Evolutionary conservation across 441 rosid species (phyloP), one percentile per base, ranked within the genome.

Genomic region (Pelargonium fulgidum): DNA sequence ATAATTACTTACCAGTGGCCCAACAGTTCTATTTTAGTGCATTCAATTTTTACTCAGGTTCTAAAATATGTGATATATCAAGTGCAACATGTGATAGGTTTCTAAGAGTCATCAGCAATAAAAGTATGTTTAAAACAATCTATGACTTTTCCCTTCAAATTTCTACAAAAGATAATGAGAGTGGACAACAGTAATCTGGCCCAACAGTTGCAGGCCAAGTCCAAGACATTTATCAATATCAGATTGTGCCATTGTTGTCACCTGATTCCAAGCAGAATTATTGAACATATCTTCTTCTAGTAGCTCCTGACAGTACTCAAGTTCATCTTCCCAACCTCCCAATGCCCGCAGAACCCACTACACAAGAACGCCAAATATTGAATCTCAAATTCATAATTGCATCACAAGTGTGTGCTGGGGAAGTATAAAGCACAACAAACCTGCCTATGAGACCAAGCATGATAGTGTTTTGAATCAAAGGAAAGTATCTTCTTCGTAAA

Each of bases 251-350:
- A 14, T 29, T 3, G 36, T 29, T 0, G 59, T 56, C 84, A 85
- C 98, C 94, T 92, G 98, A 83, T 90, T 94, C 98, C 99, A 92
- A 1, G 97, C 97, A 59, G 98, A 94, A 81, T 92, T 90, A 81
- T 94, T 94, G 66, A 85, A 90, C 64, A 89, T 75, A 72, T 94
- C 98, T 76, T 85, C 88, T 79, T 87, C 78, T 52, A 90, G 89
- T 68, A 94, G 98, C 75, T 80, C 78, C n/a, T 66, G 70, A 70
- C 97, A 92, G 74, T 89, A 92, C 67, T 85, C 80, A 45, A 94
- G 98, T 76, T 92, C 99, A 72, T 81, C 80, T 71, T 92, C 92
- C 99, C 97, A 90, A 62, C 98, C 98, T 65, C 99, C 99, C 70
- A 94, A 75, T 66, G 88, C 82, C 20, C 71, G 84, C 66, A 94